phyloP scores from a whole-genome alignment of 1,284 basidiomycete species.

The Peniophora sp. region DNA sequence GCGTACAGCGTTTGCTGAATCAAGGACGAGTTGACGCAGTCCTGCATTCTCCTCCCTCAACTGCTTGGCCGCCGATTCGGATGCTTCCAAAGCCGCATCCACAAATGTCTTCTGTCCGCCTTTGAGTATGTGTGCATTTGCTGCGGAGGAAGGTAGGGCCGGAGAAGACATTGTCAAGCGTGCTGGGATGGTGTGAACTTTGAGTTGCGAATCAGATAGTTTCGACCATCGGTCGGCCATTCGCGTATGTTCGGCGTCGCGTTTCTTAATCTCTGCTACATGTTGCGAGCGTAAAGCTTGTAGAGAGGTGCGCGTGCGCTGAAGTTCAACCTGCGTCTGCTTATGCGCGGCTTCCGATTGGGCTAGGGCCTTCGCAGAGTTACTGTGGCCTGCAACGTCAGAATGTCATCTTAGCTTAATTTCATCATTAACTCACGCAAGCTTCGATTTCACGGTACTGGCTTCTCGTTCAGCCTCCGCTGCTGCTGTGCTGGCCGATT shows the following conservation, averaged over 20 bases:
- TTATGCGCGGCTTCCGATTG: constrained; percentile 59
- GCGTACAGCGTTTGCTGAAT: constrained; percentile 64
- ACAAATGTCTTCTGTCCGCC: constrained; percentile 48
- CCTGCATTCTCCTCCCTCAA: constrained; percentile 66
- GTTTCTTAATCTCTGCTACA: constrained; percentile 71
- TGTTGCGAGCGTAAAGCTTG: constrained; percentile 61
- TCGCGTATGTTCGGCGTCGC: constrained; percentile 75
- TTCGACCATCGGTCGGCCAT: constrained; percentile 73
- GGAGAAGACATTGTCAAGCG: constrained; percentile 38
- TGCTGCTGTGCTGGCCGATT: constrained; percentile 44
- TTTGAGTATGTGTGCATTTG: constrained; percentile 44
- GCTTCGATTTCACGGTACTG: constrained; percentile 61
- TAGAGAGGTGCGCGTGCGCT: constrained; percentile 54
- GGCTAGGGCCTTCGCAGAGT: constrained; percentile 45
- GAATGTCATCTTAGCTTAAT: neutral
- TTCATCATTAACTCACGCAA: constrained; percentile 43
- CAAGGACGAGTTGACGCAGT: constrained; percentile 62
- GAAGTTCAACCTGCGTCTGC: constrained; percentile 57
- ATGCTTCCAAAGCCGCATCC: constrained; percentile 68
- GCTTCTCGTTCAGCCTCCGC: constrained; percentile 69
- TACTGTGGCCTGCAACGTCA: constrained; percentile 30
- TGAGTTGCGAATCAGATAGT: constrained; percentile 58
- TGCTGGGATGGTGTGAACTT: constrained; percentile 32
- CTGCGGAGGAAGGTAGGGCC: constrained; percentile 6
- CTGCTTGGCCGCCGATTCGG: constrained; percentile 59